These are phyloP conservation scores for Xylona heveae DNA, from an alignment of 495 filamentous ascomycete species.

Conservation along the genomic window DNA sequence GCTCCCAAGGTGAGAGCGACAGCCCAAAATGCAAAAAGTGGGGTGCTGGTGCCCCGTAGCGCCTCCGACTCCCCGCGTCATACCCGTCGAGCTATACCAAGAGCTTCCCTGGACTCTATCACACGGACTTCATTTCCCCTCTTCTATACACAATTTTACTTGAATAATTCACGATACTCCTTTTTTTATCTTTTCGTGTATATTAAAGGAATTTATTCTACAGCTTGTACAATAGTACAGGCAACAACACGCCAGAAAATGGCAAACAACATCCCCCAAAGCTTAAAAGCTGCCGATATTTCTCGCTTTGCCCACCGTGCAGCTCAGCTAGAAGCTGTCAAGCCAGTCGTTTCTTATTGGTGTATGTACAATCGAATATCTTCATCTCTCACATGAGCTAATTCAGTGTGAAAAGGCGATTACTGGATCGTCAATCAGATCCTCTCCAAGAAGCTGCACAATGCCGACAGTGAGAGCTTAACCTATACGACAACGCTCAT, in stretches of 20 bases:
- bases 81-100: too few relatives aligned
- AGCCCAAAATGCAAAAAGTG: too few relatives aligned
- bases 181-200: constrained; percentile 4
- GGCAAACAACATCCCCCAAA: constrained; percentile 51
- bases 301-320: constrained; percentile 62
- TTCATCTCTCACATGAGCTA: too few relatives aligned
- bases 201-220: not conserved
- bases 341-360: constrained; percentile 84
- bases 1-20: too few relatives aligned
- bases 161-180: too few relatives aligned
- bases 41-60: too few relatives aligned
- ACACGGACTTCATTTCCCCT: too few relatives aligned
- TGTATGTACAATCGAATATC: constrained; percentile 34
- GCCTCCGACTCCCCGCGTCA: too few relatives aligned
- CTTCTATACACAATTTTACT: too few relatives aligned
- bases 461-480: constrained; percentile 47
- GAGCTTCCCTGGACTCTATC: too few relatives aligned
- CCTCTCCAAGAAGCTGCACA: constrained; percentile 57
- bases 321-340: constrained; percentile 59
- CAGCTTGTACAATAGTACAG: constrained; percentile 15
- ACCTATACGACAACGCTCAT: constrained; percentile 64
- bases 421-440: constrained; percentile 90
- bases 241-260: constrained; percentile 21
- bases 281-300: constrained; percentile 56
- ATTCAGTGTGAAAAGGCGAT: constrained; percentile 34